Base-by-base conservation (phyloP, 495 filamentous ascomycete species). In the Aspergillus cavernicola region DNA sequence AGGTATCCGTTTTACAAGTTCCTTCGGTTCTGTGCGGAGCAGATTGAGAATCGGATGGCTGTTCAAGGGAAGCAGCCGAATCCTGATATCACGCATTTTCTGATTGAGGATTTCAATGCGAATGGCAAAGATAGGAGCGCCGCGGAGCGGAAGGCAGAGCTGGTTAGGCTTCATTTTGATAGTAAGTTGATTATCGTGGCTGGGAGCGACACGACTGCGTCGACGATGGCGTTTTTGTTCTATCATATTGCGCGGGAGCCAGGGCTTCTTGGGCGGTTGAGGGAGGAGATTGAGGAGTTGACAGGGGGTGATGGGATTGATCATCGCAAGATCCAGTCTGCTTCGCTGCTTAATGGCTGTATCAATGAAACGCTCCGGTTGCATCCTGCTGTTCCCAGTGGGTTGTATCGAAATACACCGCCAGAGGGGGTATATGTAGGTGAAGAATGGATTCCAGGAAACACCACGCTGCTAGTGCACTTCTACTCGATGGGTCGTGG, bases 361-460 rank as follows among this genome's bases (percentile, higher is more conserved):
- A 81, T 82, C 60, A 73, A 77, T 42, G 79, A 84, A 60, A 62
- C 74, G 0, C 55, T 82, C 15, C 62, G 79, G 2, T 58, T 83
- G 29, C 69, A 78, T 56, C 71, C 69, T 1, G 68, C 79, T 0
- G 66, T 71, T 0, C 65, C 67, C 1, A 68, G 63, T 13, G 70
- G 66, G 10, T 57, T 69, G 4, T 53, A 56, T 12, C 68, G 80
- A 1, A 58, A 63, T 10, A 74, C 72, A 0, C 73, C 75, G 1
- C 66, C 67, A 6, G 66, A 75, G 50, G 79, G 78, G 0, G 54
- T 80, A 15, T 49, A 47, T 6, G 60, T 81, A 5, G 73, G 67
- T 8, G 76, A 69, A 0, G 46, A 56, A 0, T 70, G 58, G 42
- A 72, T 82, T 10, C 78, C 79, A 0, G 73, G 75, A 0, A 51